These are phyloP conservation scores for Millerozyma miso DNA, from an alignment of 805 yeast species.

Conservation along the genomic window DNA sequence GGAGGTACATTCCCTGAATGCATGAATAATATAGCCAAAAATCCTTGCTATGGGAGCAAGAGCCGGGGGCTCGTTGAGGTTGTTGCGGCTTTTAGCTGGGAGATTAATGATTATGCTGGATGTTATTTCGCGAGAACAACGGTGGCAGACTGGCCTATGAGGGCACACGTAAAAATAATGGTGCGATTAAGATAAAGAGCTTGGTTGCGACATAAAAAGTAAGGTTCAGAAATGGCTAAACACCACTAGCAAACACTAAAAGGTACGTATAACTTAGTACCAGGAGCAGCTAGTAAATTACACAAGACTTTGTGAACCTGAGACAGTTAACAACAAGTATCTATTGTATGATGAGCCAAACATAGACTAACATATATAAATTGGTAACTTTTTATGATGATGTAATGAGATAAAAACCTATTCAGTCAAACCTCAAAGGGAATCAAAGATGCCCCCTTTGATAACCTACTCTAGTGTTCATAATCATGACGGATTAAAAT, in stretches of 20 bases:
- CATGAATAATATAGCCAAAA: too few relatives aligned
- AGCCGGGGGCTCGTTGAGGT: too few relatives aligned
- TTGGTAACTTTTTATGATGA: not conserved
- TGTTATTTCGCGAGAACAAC: not conserved
- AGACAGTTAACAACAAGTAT: not conserved
- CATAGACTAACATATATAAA: not conserved
- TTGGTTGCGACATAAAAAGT: too few relatives aligned
- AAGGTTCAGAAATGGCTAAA: too few relatives aligned
- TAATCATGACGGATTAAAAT: not conserved
- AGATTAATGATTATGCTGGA: too few relatives aligned
- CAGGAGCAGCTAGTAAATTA: too few relatives aligned
- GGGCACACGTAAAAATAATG: not conserved
- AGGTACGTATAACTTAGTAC: too few relatives aligned
- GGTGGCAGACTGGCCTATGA: not conserved
- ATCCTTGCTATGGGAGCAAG: too few relatives aligned
- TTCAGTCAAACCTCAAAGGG: not conserved
- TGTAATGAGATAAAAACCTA: not conserved
- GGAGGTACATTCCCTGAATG: too few relatives aligned
- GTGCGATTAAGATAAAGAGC: not conserved
- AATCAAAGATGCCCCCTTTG: not conserved
- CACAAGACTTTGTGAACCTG: too few relatives aligned
- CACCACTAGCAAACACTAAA: too few relatives aligned
- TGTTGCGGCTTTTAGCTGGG: too few relatives aligned
- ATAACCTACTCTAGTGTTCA: not conserved
- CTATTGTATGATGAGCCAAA: not conserved